These are phyloP conservation scores for Mycena olivaceomarginata DNA, from an alignment of 768 basidiomycete genomes.

Conservation along the genomic window DNA sequence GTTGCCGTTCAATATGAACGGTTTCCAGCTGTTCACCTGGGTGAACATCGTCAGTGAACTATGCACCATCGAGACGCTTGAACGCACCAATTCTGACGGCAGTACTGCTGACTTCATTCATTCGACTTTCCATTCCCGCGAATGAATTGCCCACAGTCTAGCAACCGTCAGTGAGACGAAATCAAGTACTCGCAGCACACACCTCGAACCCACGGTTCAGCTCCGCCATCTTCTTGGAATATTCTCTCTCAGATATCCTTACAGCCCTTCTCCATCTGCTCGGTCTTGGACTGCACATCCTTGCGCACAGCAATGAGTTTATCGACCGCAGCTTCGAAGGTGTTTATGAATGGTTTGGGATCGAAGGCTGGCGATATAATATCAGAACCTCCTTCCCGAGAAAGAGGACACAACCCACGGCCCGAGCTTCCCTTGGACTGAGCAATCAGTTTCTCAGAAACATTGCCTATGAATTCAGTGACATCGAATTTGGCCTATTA, in stretches of 20 bases:
- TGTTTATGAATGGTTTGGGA: slow-evolving; percentile 93
- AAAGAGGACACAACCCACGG: slow-evolving; percentile 66
- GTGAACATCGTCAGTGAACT: slow-evolving; percentile 7
- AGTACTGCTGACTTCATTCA: slow-evolving; percentile 95
- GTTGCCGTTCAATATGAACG: slow-evolving; percentile 92
- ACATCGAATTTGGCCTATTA: slow-evolving; percentile 91
- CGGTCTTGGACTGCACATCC: slow-evolving; percentile 93
- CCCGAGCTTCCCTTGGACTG: slow-evolving; percentile 90
- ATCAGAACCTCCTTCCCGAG: background rate
- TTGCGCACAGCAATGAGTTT: slow-evolving; percentile 90
- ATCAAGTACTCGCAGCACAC: slow-evolving; percentile 47
- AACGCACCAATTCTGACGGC: slow-evolving; percentile 92
- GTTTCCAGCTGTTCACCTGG: slow-evolving; percentile 97
- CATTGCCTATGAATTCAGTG: slow-evolving; percentile 89
- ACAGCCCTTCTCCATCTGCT: slow-evolving; percentile 96
- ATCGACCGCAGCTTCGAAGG: slow-evolving; percentile 95
- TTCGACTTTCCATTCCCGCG: slow-evolving; percentile 90
- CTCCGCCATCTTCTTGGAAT: slow-evolving; percentile 95
- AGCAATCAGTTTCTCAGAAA: slow-evolving; percentile 92
- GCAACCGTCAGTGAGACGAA: slow-evolving; percentile 16
- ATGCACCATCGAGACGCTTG: slow-evolving; percentile 4
- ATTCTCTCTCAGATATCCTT: slow-evolving; percentile 91
- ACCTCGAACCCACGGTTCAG: slow-evolving; percentile 97
- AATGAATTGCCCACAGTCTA: slow-evolving; percentile 94
- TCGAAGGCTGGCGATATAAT: slow-evolving; percentile 82